phyloP scores from a whole-genome alignment of 2,329 filamentous ascomycete species.

The Stemphylium vesicarium region DNA sequence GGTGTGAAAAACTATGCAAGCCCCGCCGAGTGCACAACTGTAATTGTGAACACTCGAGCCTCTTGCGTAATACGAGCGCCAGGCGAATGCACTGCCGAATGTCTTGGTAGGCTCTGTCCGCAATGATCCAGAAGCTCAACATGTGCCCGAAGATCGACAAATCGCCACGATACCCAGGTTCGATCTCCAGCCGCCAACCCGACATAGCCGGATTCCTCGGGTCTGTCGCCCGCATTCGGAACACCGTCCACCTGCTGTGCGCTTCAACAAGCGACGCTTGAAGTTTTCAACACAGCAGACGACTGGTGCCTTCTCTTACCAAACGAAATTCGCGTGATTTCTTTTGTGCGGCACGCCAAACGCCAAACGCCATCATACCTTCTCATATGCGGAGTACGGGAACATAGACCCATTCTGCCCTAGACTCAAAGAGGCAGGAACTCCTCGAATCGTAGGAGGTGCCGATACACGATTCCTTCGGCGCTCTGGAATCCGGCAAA shows the following conservation, averaged over 20 bases:
- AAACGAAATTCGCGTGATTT: not conserved
- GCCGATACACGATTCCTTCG: not conserved
- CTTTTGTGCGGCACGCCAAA: not conserved
- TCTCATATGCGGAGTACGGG: not conserved
- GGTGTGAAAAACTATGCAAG: not conserved
- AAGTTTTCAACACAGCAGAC: not conserved
- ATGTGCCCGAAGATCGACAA: not conserved
- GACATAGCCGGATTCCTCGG: not conserved
- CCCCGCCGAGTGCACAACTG: not conserved
- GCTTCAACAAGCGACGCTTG: not conserved
- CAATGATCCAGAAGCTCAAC: not conserved
- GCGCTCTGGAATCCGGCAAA: not conserved
- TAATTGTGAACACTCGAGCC: not conserved
- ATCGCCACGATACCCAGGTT: not conserved
- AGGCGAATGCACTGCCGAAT: slow-evolving; percentile 3
- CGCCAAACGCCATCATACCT: not conserved
- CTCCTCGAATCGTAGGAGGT: not conserved
- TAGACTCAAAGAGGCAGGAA: not conserved
- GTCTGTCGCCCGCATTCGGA: not conserved
- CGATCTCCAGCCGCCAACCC: not conserved
- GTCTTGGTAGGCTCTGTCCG: slow-evolving; percentile 1
- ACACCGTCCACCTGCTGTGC: not conserved
- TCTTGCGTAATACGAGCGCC: slow-evolving; percentile 4
- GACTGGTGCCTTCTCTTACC: not conserved
- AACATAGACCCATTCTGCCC: not conserved